phyloP scores from a whole-genome alignment of 1,284 basidiomycete species.

The Ganoderma multipileum region DNA sequence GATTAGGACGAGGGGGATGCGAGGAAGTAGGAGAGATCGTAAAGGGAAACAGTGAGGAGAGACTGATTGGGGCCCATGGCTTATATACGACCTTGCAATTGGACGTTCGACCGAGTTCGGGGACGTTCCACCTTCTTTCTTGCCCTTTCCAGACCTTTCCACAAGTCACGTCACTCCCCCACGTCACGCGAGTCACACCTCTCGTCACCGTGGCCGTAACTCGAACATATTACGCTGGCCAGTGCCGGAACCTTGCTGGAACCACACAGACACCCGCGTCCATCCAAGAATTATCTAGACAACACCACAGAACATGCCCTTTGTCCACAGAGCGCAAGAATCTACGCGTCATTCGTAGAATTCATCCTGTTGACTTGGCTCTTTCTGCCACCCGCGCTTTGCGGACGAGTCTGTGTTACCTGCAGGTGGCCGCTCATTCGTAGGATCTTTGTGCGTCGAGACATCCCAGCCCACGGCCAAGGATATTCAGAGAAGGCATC shows the following conservation, averaged over 20 bases:
- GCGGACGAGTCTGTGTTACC: background rate
- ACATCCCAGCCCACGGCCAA: too few relatives aligned
- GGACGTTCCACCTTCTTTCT: constrained; percentile 31
- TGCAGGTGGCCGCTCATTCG: too few relatives aligned
- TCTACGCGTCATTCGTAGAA: background rate
- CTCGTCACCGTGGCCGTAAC: constrained; percentile 3
- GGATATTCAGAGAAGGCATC: too few relatives aligned
- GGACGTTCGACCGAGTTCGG: constrained; percentile 30
- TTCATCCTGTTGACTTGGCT: background rate
- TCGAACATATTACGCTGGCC: constrained; percentile 4
- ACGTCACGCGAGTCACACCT: constrained; percentile 25
- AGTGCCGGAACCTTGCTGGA: background rate
- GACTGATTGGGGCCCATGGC: constrained; percentile 7
- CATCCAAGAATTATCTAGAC: background rate
- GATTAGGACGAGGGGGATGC: constrained; percentile 19
- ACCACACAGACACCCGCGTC: background rate
- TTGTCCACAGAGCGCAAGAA: background rate
- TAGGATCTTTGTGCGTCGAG: too few relatives aligned
- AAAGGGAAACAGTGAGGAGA: constrained; percentile 25
- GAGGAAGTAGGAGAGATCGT: constrained; percentile 29
- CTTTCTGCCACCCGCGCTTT: background rate
- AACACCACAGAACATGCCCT: background rate
- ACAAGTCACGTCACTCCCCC: constrained; percentile 25
- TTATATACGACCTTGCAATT: constrained; percentile 25
- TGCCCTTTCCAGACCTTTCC: constrained; percentile 33